Conservation (phyloP, 2,329 filamentous ascomycete genomes). For the Waltergamsia citrina region DNA sequence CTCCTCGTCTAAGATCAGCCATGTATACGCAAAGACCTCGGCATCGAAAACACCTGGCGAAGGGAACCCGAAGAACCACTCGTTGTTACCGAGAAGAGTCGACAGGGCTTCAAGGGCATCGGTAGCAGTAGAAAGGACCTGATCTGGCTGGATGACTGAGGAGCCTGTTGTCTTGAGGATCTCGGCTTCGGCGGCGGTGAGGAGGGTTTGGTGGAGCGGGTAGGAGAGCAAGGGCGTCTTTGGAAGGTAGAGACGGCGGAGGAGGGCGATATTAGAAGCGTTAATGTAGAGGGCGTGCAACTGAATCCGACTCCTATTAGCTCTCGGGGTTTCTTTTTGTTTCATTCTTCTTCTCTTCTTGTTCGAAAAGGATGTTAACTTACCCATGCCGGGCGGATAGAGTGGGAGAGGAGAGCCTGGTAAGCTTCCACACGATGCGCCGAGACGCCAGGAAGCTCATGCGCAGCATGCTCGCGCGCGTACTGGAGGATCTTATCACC, state of each 20-base stretch:
- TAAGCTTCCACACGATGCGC: constrained; percentile 60
- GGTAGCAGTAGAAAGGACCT: constrained; percentile 32
- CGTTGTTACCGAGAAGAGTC: constrained; percentile 24
- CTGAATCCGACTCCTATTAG: constrained; percentile 30
- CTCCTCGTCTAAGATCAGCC: constrained; percentile 60
- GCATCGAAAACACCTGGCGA: constrained; percentile 74
- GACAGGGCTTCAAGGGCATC: constrained; percentile 38
- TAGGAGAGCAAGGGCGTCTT: constrained; percentile 53
- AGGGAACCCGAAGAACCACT: constrained; percentile 38
- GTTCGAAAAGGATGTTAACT: background rate
- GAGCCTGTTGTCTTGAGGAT: constrained; percentile 53
- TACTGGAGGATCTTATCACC: constrained; percentile 59
- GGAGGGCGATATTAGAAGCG: constrained; percentile 56
- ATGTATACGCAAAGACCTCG: constrained; percentile 80
- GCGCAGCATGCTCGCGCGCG: constrained; percentile 36
- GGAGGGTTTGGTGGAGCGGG: constrained; percentile 56
- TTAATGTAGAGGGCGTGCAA: constrained; percentile 77
- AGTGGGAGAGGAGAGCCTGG: constrained; percentile 63
- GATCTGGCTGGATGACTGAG: constrained; percentile 17
- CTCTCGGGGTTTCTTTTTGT: background rate
- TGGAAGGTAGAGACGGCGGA: constrained; percentile 64
- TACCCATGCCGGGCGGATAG: constrained; percentile 81
- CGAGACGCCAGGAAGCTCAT: constrained; percentile 32
- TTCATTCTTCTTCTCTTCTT: constrained; percentile 1
- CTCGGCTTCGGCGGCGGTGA: constrained; percentile 63